Evolutionary conservation across 257 asterid genomes (phyloP), one percentile per base, ranked within the genome.

Genomic region (Thymus mandschuricus): DNA sequence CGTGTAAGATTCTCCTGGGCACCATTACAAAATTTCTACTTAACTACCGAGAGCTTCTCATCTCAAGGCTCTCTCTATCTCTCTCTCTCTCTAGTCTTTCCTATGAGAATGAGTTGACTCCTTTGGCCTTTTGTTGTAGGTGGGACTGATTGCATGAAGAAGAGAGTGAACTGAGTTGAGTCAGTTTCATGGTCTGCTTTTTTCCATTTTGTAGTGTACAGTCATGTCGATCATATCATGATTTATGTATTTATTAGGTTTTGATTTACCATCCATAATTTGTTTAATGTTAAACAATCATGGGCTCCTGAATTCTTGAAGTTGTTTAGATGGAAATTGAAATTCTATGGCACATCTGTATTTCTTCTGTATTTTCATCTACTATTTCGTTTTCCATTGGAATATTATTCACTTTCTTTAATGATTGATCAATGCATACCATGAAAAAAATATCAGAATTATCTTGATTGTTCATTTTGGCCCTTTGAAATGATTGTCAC

Each of bases 111-210:
- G 11, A 35, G 49, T 72, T 60, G 71, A 59, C 27, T 71, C 27
- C 5, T 41, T 46, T 60, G 49, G 57, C 41, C 21, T 21, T 21
- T 21, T 21, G 21, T 21, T 21, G 21, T 21, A 21, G 21, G 21
- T 21, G 21, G 21, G 68, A 55, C 30, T 68, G 48, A 74, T 69
- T 68, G 59, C 34, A 41, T 49, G 64, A 63, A 30, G 64, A 63
- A 30, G 34, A 38, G 8, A 15, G 33, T 44, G 27, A 46, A 34
- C 9, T 70, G 12, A 41, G 48, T 40, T 11, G n/a, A 7, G 9
- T 7, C 10, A 57, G 55, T 21, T 1, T 48, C 38, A 15, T 69
- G 66, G 34, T 15, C 51, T 10, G 48, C 6, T 15, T 51, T 51
- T 1, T 51, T 66, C 31, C 8, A 50, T 71, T 60, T 63, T 7